Conservation (phyloP, 345 rosid genomes). For the Eucalyptus tenuipes region DNA sequence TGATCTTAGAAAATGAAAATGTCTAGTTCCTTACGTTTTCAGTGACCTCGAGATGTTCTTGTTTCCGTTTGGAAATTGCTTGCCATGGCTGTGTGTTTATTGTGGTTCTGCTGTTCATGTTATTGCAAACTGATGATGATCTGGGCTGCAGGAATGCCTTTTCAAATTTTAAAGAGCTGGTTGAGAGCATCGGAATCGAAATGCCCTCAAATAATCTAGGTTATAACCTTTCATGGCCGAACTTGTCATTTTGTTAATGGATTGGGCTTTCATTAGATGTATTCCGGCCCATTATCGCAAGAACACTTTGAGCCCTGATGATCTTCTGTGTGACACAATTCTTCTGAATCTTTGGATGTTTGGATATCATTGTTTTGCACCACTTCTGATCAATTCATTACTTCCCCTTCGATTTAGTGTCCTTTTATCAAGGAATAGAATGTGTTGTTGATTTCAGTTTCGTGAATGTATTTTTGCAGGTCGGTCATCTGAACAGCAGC, state of each 20-base stretch:
- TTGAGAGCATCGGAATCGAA: slow-evolving; percentile 31
- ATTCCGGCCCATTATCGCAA: background rate
- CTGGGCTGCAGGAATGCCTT: slow-evolving; percentile 41
- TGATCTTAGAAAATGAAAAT: background rate
- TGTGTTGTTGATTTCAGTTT: background rate
- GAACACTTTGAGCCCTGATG: background rate
- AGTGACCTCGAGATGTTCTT: background rate
- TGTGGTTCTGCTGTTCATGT: background rate
- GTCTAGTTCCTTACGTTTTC: background rate
- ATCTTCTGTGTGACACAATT: background rate
- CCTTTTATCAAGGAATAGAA: background rate
- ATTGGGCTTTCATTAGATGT: background rate
- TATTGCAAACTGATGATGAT: slow-evolving; percentile 18
- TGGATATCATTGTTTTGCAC: background rate
- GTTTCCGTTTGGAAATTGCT: background rate
- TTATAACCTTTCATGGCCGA: slow-evolving; percentile 30
- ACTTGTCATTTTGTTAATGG: background rate
- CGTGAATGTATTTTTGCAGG: slow-evolving; percentile 11
- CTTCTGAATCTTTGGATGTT: background rate
- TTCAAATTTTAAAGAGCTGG: slow-evolving; percentile 44
- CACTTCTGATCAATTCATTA: background rate
- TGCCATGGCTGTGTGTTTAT: background rate
- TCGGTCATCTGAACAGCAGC: background rate
- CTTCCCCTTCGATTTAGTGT: background rate
- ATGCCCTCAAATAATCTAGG: slow-evolving; percentile 41